Base-by-base conservation (phyloP, 345 rosid species). In the Cardamine resedifolia region DNA sequence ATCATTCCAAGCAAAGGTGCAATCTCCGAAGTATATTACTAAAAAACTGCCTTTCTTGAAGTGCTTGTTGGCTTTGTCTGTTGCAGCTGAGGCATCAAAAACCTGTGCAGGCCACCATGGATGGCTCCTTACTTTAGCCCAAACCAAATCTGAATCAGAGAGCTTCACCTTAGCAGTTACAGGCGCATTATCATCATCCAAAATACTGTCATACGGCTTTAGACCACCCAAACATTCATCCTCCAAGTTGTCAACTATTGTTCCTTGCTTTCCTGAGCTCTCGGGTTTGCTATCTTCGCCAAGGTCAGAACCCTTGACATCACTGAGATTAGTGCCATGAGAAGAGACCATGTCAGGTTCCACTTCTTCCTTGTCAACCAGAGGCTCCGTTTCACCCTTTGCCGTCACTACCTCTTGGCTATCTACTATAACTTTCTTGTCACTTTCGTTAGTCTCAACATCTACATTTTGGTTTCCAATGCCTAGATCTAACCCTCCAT, bases 41-140 rank as follows among this genome's bases (percentile, higher is more conserved):
- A 90, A 79, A 69, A 67, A 78, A 41, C 81, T 56, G 6, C 79
- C 84, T 79, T 80, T 88, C 77, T 81, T 89, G 64, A 73, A 84
- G 67, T 90, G 64, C 80, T 87, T 82, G 71, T 75, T 80, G 1
- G 96, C 95, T 78, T 79, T 75, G n/a, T 73, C 58, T n/a, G 92
- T 72, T 3, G 87, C 86, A 44, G 66, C 88, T 4, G 84, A 82
- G 74, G 67, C 58, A 64, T 85, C 87, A 80, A 86, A 79, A 63
- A 87, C 79, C 78, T 88, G 95, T 48, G 90, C 96, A 4, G 96
- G 97, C 97, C 98, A 90, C 98, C 98, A 93, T 0, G 96, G 97
- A 80, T 90, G 92, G 76, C 96, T 87, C 80, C 84, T 84, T 27
- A 87, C 92, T 76, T 93, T 92, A 51, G 86, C 96, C 98, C 98